Conservation (phyloP, 306 rosid genomes). For the Amphicarpaea edgeworthii region DNA sequence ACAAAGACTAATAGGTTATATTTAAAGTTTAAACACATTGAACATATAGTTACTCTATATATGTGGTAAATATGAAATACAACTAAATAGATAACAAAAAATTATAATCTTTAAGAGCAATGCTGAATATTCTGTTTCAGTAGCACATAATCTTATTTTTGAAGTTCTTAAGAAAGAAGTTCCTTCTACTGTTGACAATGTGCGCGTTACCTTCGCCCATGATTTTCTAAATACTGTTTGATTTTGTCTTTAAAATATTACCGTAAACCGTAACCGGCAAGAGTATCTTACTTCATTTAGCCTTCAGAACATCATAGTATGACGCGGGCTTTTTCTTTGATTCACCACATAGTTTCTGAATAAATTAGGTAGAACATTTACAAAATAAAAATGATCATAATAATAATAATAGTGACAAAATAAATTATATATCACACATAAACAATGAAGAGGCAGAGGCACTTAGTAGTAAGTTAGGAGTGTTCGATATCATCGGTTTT, state of each 20-base stretch:
- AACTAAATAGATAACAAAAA: conserved; percentile 1
- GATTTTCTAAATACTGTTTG: conserved; percentile 7
- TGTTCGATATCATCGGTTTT: too few species aligned
- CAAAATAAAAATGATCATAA: neutral
- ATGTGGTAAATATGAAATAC: neutral
- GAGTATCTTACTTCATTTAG: conserved; percentile 40
- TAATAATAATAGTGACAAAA: neutral
- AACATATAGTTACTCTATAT: neutral
- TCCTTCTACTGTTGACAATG: neutral
- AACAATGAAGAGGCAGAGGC: neutral
- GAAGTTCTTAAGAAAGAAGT: neutral
- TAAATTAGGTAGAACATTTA: conserved; percentile 34
- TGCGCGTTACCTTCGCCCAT: neutral
- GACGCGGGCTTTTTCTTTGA: conserved; percentile 67
- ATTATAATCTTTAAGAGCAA: neutral
- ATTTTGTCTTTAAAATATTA: conserved; percentile 26
- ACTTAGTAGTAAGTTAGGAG: too few species aligned
- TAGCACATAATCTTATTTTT: neutral
- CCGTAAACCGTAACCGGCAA: conserved; percentile 22
- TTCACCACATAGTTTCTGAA: conserved; percentile 67
- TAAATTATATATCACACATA: neutral
- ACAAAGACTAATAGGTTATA: neutral
- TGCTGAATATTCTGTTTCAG: neutral
- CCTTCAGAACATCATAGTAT: conserved; percentile 70
- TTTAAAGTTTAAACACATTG: neutral